Conservation (phyloP, 1,284 basidiomycete species). For the Exobasidium rhododendri region DNA sequence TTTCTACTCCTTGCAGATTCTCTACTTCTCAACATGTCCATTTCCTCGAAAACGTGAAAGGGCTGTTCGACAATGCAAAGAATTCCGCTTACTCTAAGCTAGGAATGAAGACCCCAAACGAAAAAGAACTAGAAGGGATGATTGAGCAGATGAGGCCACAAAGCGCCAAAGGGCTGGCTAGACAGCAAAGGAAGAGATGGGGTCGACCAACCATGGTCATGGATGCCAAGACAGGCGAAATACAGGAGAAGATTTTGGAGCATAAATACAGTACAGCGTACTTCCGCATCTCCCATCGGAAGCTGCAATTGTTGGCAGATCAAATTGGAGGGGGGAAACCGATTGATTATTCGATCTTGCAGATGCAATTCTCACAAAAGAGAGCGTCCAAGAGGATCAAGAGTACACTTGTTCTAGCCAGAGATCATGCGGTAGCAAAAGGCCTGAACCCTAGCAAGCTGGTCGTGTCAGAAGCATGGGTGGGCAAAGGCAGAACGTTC, state of each 20-base stretch:
- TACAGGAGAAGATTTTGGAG: conserved; percentile 55
- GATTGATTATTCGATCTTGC: conserved; percentile 82
- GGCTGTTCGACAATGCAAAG: not conserved
- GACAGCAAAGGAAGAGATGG: conserved; percentile 5
- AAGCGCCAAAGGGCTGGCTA: not conserved
- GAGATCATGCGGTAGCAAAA: conserved; percentile 82
- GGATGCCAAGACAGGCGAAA: not conserved
- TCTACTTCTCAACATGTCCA: not conserved
- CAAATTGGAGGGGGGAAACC: conserved; percentile 66
- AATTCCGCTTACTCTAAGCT: not conserved
- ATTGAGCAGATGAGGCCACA: not conserved
- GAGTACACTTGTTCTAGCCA: conserved; percentile 80
- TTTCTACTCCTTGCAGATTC: too few relatives aligned
- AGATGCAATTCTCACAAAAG: conserved; percentile 93
- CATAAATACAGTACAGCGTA: conserved; percentile 85
- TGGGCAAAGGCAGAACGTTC: conserved; percentile 73
- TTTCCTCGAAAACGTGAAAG: not conserved
- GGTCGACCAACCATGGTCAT: not conserved
- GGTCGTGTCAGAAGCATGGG: conserved; percentile 87
- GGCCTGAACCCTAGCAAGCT: conserved; percentile 71
- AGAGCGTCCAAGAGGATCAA: conserved; percentile 78
- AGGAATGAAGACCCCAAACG: conserved; percentile 3
- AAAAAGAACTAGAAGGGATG: not conserved
- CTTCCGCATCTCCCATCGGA: conserved; percentile 90
- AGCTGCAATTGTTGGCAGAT: conserved; percentile 79